Conservation (phyloP, 2,329 filamentous ascomycete species). For the Rutstroemia sp. region DNA sequence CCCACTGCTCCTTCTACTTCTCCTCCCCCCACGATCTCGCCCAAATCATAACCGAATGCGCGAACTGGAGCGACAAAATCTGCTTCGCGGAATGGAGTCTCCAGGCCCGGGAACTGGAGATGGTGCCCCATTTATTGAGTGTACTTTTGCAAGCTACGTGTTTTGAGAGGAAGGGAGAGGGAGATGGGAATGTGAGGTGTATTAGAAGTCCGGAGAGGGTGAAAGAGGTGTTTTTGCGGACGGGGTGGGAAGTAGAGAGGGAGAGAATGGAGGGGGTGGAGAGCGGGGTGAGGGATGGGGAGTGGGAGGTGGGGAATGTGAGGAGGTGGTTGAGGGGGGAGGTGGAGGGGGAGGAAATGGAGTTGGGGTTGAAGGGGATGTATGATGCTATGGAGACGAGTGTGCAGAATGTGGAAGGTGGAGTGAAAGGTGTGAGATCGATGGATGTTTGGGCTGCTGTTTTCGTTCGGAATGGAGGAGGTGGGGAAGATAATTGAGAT, state of each 20-base stretch:
- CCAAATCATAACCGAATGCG: constrained; percentile 32
- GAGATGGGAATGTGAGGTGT: constrained; percentile 31
- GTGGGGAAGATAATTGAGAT: neutral
- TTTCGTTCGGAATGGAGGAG: constrained; percentile 3
- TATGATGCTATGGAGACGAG: constrained; percentile 16
- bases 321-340: constrained; percentile 23
- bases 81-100: constrained; percentile 42
- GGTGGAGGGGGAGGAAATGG: constrained; percentile 28
- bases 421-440: constrained; percentile 29
- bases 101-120: constrained; percentile 31
- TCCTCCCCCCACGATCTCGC: constrained; percentile 31
- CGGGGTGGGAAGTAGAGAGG: constrained; percentile 22
- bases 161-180: constrained; percentile 35
- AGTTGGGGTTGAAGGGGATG: constrained; percentile 24
- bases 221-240: constrained; percentile 9
- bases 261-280: constrained; percentile 34
- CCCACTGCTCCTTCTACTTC: constrained; percentile 50
- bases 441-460: constrained; percentile 37
- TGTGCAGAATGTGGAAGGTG: constrained; percentile 17
- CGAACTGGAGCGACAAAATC: constrained; percentile 30
- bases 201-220: neutral
- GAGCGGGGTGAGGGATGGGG: constrained; percentile 39
- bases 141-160: constrained; percentile 37
- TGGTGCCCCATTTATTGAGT: constrained; percentile 44
- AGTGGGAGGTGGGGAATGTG: constrained; percentile 37